Percentiles rank a stretch among this genome's conserved stretches.
These are phyloP conservation scores for Yarrowia galli DNA, from an alignment of 1,139 yeast genomes.

Conservation along the genomic window DNA sequence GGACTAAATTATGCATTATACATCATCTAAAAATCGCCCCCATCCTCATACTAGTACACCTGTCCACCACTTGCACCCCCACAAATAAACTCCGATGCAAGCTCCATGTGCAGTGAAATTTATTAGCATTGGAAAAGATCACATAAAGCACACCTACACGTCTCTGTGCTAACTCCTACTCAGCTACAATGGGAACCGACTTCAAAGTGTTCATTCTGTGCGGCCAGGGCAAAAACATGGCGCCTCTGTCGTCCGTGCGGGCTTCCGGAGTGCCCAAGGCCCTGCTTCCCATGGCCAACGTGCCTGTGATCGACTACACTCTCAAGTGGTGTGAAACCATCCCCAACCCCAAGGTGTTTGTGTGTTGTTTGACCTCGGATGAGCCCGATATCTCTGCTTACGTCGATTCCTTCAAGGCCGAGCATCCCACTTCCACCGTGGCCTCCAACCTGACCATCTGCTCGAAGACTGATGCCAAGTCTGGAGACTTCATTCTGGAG, in stretches of 20 bases:
- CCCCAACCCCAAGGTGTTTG: conserved; percentile 39
- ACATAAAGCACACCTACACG: conserved; percentile 9
- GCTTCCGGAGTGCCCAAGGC: conserved; percentile 78
- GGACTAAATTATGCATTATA: too few relatives aligned
- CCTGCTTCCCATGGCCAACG: conserved; percentile 84
- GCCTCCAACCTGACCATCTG: conserved; percentile 39
- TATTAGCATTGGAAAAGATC: conserved; percentile 3
- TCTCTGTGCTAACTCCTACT: not conserved
- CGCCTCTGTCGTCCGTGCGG: conserved; percentile 65
- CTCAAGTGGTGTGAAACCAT: conserved; percentile 91
- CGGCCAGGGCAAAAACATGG: conserved; percentile 76
- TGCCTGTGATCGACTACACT: conserved; percentile 88
- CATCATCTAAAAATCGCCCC: too few relatives aligned
- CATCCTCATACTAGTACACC: too few relatives aligned
- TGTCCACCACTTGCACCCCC: not conserved
- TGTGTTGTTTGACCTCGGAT: conserved; percentile 38
- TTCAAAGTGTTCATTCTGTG: conserved; percentile 90
- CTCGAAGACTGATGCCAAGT: conserved; percentile 50
- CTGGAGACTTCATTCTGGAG: conserved; percentile 70
- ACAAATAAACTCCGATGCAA: conserved; percentile 20
- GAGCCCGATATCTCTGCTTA: conserved; percentile 45
- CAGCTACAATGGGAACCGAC: conserved; percentile 62
- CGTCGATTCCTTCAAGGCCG: conserved; percentile 49
- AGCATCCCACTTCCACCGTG: conserved; percentile 44
- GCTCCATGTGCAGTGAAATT: conserved; percentile 17